Evolutionary conservation across 1,284 basidiomycete species (phyloP).

Genomic region (Ustilago nuda): DNA sequence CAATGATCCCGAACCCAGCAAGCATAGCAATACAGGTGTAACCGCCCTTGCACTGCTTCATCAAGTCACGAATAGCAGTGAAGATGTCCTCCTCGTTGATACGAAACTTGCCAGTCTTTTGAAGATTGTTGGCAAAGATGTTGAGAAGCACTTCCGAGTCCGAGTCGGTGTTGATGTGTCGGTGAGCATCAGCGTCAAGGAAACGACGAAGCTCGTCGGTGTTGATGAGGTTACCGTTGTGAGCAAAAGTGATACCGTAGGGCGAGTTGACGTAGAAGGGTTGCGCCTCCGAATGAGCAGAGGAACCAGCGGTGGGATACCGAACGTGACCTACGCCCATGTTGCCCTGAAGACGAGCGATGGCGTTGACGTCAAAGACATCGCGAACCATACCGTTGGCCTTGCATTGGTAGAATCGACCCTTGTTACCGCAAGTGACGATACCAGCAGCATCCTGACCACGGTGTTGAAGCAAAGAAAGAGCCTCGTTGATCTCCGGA

Average conservation of each 20-base stretch:
- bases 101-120: constrained; percentile 98
- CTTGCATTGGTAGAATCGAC: constrained; percentile 97
- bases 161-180: constrained; percentile 98
- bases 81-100: constrained; percentile 99
- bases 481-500: constrained; percentile 69
- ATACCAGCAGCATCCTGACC: constrained; percentile 99
- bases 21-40: constrained; percentile 99
- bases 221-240: constrained; percentile 99
- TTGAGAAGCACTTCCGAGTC: constrained; percentile 98
- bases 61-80: constrained; percentile 88
- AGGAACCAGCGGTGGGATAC: constrained; percentile 95
- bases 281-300: constrained; percentile 95
- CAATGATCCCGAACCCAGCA: constrained; percentile 97
- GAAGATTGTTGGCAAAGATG: constrained; percentile 96
- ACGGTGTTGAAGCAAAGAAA: constrained; percentile 68
- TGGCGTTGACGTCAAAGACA: constrained; percentile 86
- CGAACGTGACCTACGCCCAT: constrained; percentile 95
- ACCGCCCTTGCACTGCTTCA: constrained; percentile 88
- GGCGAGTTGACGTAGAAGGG: constrained; percentile 99
- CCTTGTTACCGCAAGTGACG: constrained; percentile 94
- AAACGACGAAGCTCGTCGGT: constrained; percentile 84
- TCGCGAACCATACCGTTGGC: constrained; percentile 99
- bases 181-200: constrained; percentile 95
- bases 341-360: constrained; percentile 84
- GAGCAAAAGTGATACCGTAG: constrained; percentile 97